Conservation (phyloP, 139 green algal species). For the Closterium sp. region DNA sequence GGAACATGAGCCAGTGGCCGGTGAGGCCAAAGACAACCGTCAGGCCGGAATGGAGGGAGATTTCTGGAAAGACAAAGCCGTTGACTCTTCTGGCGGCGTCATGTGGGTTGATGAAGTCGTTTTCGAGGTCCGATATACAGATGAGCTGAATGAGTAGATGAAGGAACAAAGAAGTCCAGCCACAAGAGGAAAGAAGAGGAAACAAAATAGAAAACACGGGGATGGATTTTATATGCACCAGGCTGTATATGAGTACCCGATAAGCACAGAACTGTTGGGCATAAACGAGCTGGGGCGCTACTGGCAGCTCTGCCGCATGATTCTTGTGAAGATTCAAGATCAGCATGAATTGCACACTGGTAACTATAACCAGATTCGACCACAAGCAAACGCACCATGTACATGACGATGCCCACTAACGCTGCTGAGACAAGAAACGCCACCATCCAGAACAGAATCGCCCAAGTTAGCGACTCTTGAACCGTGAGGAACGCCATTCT, state of each 20-base stretch:
- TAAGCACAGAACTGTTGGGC: no score
- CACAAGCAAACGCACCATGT: conserved; percentile 21
- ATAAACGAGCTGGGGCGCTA: no score
- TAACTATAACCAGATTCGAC: no score
- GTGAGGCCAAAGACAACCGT: conserved; percentile 4
- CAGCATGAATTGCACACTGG: no score
- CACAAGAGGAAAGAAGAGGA: no score
- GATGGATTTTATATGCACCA: no score
- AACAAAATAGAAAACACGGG: no score
- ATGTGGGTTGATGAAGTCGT: conserved; percentile 85
- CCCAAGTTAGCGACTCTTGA: conserved; percentile 15
- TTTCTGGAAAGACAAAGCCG: conserved; percentile 63
- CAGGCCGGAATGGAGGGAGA: conserved; percentile 13
- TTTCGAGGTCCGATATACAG: conserved; percentile 77
- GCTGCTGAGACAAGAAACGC: conserved; percentile 29
- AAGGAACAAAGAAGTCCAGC: background rate
- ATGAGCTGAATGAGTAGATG: conserved; percentile 63
- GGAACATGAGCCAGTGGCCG: conserved; percentile 28
- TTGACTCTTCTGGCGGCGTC: conserved; percentile 73
- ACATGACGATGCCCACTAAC: conserved; percentile 42
- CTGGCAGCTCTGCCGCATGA: no score
- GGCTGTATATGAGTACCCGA: no score
- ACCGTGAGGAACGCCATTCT: background rate
- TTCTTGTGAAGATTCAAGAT: no score
- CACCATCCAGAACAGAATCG: conserved; percentile 24